Base-by-base conservation (phyloP, 768 basidiomycete species). In the Auricularia heimuer region DNA sequence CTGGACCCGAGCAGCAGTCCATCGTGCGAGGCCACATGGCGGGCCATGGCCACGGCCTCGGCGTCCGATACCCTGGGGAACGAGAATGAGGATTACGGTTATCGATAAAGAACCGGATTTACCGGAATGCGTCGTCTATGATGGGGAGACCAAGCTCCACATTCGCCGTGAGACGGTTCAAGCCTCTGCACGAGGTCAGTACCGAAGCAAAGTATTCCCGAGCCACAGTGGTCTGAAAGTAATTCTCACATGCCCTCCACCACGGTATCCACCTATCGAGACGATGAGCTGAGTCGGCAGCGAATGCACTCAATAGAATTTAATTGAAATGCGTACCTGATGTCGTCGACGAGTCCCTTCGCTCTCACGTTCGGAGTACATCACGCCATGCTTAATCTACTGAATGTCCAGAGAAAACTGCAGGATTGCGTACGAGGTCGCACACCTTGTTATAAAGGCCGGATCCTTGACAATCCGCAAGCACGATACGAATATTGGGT, bases 1-100 rank as follows among this genome's bases (percentile, higher is more conserved):
- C 93, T 96, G 0, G 95, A 98, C 14, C 97, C 97, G 35, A 98
- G 80, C 77, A 95, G 98, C 34, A 99, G 78, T 0, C 97, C 97
- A 68, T 98, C 96, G 64, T 91, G 62, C 12, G 62, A 14, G 8
- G 39, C 16, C 18, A 81, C 73, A 66, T 79, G 76, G 3, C 95
- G 86, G 1, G 94, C 90, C 96, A 98, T 98, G 7, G 90, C 85
- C 60, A 98, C 92, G 0, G 96, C 96, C 75, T 99, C 96, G 1
- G 83, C 86, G 69, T 98, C 97, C 2, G 90, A 88, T 73, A 98
- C 86, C 65, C 95, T 95, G 72, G 10, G n/a, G 7, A 37, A 42
- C 60, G 18, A 6, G 56, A 63, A 63, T 45, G 61, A 45, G 29
- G 69, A 74, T 62, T 8, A 37, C 34, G 54, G 39, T 12, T 58